A percentile compares a stretch with the other conserved stretches of the same genome.
Conservation (phyloP, 2,329 filamentous ascomycete species). For the Fusarium keratoplasticum region DNA sequence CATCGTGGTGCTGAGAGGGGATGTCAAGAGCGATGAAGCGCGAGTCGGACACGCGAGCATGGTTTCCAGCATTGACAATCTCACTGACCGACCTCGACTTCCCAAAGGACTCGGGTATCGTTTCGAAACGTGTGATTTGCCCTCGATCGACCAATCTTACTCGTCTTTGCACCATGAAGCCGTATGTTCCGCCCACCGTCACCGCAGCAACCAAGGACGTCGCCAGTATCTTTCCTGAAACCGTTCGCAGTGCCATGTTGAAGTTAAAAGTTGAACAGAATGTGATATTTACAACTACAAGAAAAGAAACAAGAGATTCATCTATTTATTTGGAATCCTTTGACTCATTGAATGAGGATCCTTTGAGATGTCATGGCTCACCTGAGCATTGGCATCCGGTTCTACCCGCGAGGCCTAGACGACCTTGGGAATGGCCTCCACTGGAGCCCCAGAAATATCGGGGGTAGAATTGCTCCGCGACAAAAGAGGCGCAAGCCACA, state of each 20-base stretch:
- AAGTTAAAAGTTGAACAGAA: not conserved
- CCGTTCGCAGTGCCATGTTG: constrained; percentile 23
- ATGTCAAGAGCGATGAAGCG: constrained; percentile 41
- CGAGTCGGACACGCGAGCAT: constrained; percentile 36
- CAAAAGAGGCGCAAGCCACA: not conserved
- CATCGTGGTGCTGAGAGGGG: constrained; percentile 4
- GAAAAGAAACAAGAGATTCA: not conserved
- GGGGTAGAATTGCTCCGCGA: constrained; percentile 9
- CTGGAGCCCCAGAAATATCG: not conserved
- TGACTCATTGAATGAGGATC: constrained; percentile 16
- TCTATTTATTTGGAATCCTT: not conserved
- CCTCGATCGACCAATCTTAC: constrained; percentile 16
- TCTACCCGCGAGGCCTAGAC: constrained; percentile 8
- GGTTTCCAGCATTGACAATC: constrained; percentile 41
- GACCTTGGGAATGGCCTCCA: constrained; percentile 11
- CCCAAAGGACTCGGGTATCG: constrained; percentile 40
- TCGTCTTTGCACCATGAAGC: constrained; percentile 26
- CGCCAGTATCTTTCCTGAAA: constrained; percentile 26
- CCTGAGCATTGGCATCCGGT: constrained; percentile 19
- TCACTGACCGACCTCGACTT: constrained; percentile 38
- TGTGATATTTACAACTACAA: not conserved
- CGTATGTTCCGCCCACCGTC: constrained; percentile 26
- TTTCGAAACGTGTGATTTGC: constrained; percentile 27
- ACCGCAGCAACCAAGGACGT: constrained; percentile 24
- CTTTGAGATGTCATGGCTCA: not conserved